phyloP scores from a whole-genome alignment of 2,329 filamentous ascomycete species.

The Colletotrichum tropicale region DNA sequence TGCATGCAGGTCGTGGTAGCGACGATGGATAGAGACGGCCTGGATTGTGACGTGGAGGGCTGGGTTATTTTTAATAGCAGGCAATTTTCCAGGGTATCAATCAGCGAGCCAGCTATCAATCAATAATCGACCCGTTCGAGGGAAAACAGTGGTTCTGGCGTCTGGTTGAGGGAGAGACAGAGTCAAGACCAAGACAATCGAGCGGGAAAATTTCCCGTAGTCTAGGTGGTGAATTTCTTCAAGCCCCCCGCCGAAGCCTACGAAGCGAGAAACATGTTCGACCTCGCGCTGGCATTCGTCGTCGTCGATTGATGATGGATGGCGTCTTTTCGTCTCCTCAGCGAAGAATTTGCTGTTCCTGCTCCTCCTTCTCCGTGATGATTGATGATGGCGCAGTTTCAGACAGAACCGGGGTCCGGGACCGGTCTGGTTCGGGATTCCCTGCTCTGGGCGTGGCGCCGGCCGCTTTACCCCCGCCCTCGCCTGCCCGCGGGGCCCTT shows the following conservation, averaged over 20 bases:
- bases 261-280: background rate
- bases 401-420: constrained; percentile 5
- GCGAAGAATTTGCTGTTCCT: background rate
- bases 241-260: background rate
- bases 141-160: background rate
- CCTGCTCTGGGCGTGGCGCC: background rate
- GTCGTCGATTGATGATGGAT: background rate
- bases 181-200: background rate
- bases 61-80: constrained; percentile 5
- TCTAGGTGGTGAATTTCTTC: background rate
- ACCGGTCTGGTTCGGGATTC: background rate
- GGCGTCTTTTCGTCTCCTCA: background rate
- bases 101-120: background rate
- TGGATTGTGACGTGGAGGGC: constrained; percentile 1
- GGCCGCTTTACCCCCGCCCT: background rate
- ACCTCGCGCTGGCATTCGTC: background rate
- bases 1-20: background rate
- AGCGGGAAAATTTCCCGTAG: background rate
- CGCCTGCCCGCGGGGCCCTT: background rate
- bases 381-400: constrained; percentile 20
- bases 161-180: background rate
- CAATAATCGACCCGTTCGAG: background rate
- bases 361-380: constrained; percentile 4
- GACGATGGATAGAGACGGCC: background rate
- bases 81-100: constrained; percentile 4